Evolutionary conservation across 2,329 filamentous ascomycete species (phyloP).

Genomic region (Fusarium temperatum): DNA sequence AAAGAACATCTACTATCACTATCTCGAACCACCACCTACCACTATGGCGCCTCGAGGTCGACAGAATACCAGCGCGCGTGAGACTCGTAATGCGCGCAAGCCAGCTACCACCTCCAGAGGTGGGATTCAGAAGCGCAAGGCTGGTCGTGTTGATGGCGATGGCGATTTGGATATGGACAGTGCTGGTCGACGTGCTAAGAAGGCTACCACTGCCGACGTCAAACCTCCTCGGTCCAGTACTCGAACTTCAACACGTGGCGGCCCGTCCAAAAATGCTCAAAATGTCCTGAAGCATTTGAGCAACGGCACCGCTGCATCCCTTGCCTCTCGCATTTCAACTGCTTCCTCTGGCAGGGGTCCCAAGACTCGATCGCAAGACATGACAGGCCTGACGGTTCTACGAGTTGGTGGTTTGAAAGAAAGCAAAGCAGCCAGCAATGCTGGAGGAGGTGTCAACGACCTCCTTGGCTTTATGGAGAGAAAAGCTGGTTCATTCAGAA

Average conservation of each 20-base stretch:
- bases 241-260: conserved; percentile 44
- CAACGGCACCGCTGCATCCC: conserved; percentile 46
- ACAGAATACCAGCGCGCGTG: conserved; percentile 43
- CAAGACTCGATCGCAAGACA: conserved; percentile 36
- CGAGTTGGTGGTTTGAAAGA: conserved; percentile 70
- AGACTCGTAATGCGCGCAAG: conserved; percentile 44
- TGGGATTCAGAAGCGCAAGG: conserved; percentile 61
- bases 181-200: conserved; percentile 48
- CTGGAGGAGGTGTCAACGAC: conserved; percentile 72
- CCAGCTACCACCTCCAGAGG: conserved; percentile 51
- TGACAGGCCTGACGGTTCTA: conserved; percentile 47
- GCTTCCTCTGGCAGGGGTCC: conserved; percentile 37
- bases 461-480: conserved; percentile 76
- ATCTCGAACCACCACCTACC: not conserved
- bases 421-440: conserved; percentile 73
- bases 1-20: not conserved
- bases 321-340: conserved; percentile 49
- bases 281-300: conserved; percentile 55
- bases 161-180: conserved; percentile 69
- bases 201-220: conserved; percentile 39
- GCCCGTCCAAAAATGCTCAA: conserved; percentile 52
- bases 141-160: conserved; percentile 59
- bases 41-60: conserved; percentile 50
- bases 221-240: conserved; percentile 42
- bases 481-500: conserved; percentile 68